Conservation (phyloP, 192 early-diverging fungal species). For the Martensiomyces pterosporus region DNA sequence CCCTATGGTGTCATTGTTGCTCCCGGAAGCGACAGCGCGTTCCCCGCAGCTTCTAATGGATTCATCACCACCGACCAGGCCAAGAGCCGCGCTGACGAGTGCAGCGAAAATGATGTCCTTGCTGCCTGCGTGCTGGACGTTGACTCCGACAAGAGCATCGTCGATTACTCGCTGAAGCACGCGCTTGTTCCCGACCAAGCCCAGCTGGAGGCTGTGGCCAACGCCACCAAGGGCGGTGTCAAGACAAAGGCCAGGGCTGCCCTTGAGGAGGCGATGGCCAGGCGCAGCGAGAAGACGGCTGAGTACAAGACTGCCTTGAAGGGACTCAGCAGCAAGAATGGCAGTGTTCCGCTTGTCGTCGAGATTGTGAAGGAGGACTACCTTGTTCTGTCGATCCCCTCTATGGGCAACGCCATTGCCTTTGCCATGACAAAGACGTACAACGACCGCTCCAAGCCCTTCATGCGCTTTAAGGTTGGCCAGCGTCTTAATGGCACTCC, state of each 20-base stretch:
- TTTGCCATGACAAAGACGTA: slow-evolving; percentile 57
- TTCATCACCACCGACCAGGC: slow-evolving; percentile 57
- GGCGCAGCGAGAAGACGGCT: slow-evolving; percentile 8
- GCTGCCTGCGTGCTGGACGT: slow-evolving; percentile 65
- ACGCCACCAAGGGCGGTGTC: slow-evolving; percentile 13
- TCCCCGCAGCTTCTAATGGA: slow-evolving; percentile 51
- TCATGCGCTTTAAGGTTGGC: slow-evolving; percentile 58
- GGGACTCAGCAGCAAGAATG: slow-evolving; percentile 17
- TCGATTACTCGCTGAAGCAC: slow-evolving; percentile 60
- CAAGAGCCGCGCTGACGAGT: slow-evolving; percentile 43
- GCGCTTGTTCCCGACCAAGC: slow-evolving; percentile 20
- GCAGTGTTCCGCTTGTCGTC: slow-evolving; percentile 53
- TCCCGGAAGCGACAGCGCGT: slow-evolving; percentile 11
- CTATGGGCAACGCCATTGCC: slow-evolving; percentile 48
- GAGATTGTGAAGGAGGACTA: slow-evolving; percentile 81
- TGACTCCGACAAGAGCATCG: slow-evolving; percentile 57
- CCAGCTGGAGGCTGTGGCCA: not conserved
- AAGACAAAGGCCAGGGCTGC: slow-evolving; percentile 28
- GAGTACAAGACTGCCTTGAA: slow-evolving; percentile 28
- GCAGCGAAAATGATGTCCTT: slow-evolving; percentile 51
- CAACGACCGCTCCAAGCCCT: slow-evolving; percentile 60
- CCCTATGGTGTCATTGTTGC: slow-evolving; percentile 57
- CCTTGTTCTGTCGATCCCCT: slow-evolving; percentile 62
- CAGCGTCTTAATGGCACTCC: slow-evolving; percentile 51
- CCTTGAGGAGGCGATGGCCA: slow-evolving; percentile 8